Base-by-base conservation (phyloP, 1,284 basidiomycete genomes). In the Entoloma clypeatum region DNA sequence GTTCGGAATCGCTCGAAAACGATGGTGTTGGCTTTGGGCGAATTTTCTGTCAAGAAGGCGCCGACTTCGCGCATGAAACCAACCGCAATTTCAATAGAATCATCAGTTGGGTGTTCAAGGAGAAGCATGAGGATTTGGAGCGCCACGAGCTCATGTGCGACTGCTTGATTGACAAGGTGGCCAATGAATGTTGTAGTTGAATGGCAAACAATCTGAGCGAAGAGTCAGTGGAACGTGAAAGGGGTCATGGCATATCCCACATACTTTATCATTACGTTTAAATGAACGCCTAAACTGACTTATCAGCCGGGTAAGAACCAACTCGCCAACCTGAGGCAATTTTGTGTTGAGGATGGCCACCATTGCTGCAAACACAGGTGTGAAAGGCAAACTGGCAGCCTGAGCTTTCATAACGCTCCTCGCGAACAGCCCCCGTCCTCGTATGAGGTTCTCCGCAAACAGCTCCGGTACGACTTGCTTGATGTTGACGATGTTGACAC, bases 321-420 rank as follows among this genome's bases (percentile, higher is more conserved):
- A 64, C 65, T 99, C 96, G 36, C 95, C 96, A 18, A 98, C 86
- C 63, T 93, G 90, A 5, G 95, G 96, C 23, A 99, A 73, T 64
- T 99, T 99, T 43, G 94, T 92, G 63, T 99, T 99, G 72, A 99
- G 79, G 61, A 99, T 91, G 0, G 92, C 81, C 33, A 96, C 89
- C 24, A 99, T 74, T 0, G 92, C 87, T 5, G 96, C 93, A 60
- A 99, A 99, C 17, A 99, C 91, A 3, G 96, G 94, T 0, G 96
- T 98, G 60, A 96, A 99, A 0, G 95, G 93, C 48, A 99, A 81
- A 65, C 95, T 99, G 3, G 94, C 81, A 0, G 92, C 78, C 63
- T 99, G 96, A 3, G 95, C 95, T 57, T 96, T 93, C 94, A 99
- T 99, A 54, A 99, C 79, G 47, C 93, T 95, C 49, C 95, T 74